Conservation (phyloP, 176 grass and related monocot species). For the Oryza glumipatula region DNA sequence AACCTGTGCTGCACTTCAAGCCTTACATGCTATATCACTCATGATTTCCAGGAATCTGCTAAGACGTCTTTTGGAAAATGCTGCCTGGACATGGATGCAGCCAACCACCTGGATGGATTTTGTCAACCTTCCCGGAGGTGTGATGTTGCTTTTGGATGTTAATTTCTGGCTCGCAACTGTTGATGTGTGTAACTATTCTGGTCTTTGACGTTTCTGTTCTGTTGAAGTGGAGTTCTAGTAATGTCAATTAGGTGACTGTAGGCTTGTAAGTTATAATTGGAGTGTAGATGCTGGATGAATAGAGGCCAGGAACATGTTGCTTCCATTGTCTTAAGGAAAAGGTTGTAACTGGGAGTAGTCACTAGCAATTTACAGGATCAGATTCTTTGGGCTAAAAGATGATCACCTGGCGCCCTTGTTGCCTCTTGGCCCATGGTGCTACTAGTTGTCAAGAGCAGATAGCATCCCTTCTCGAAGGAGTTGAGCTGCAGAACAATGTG, state of each 20-base stretch:
- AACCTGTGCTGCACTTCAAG: not conserved
- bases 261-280: conserved; percentile 15
- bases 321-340: not conserved
- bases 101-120: conserved; percentile 20
- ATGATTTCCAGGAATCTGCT: conserved; percentile 32
- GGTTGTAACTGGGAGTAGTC: not conserved
- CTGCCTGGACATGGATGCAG: not conserved
- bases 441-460: not conserved
- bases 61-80: conserved; percentile 1
- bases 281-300: not conserved
- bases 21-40: conserved; percentile 3
- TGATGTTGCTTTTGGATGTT: conserved; percentile 16
- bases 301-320: not conserved
- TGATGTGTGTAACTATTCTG: conserved; percentile 20
- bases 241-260: conserved; percentile 29
- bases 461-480: not conserved
- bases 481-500: not conserved
- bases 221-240: conserved; percentile 14
- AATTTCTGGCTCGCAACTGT: conserved; percentile 2
- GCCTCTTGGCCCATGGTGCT: not conserved
- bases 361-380: conserved; percentile 1
- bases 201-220: conserved; percentile 19
- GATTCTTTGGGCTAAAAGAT: not conserved
- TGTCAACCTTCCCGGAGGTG: conserved; percentile 2
- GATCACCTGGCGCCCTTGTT: not conserved